Conservation (phyloP, 345 rosid species). For the Syzygium grande region DNA sequence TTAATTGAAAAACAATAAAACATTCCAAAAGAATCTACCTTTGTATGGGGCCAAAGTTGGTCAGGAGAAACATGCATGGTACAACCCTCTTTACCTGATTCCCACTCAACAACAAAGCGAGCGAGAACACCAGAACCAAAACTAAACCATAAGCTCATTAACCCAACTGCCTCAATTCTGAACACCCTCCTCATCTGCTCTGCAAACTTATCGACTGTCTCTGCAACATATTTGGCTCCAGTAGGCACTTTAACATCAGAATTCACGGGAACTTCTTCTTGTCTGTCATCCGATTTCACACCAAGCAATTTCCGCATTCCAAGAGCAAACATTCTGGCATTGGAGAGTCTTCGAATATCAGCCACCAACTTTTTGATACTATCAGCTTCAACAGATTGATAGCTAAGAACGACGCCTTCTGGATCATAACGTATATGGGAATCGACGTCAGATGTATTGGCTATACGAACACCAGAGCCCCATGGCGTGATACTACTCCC, state of each 20-base stretch:
- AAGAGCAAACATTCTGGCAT: slow-evolving; percentile 92
- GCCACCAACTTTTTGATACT: slow-evolving; percentile 92
- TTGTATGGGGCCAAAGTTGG: slow-evolving; percentile 99
- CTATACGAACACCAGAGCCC: slow-evolving; percentile 95
- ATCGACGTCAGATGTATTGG: slow-evolving; percentile 87
- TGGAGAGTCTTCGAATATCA: slow-evolving; percentile 84
- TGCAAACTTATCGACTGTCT: slow-evolving; percentile 63
- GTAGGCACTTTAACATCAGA: slow-evolving; percentile 36
- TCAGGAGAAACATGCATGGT: slow-evolving; percentile 99
- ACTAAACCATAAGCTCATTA: slow-evolving; percentile 96
- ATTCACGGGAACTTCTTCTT: slow-evolving; percentile 46
- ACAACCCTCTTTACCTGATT: slow-evolving; percentile 93
- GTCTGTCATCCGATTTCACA: slow-evolving; percentile 70
- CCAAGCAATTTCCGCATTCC: slow-evolving; percentile 95
- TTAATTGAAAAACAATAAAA: background rate
- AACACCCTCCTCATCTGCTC: slow-evolving; percentile 87
- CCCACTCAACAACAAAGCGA: slow-evolving; percentile 99
- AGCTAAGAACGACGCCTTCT: slow-evolving; percentile 94
- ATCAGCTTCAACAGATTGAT: slow-evolving; percentile 86
- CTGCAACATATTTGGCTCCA: slow-evolving; percentile 59
- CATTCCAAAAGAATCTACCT: slow-evolving; percentile 32
- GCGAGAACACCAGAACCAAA: slow-evolving; percentile 88
- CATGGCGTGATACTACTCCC: slow-evolving; percentile 70
- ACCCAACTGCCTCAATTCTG: slow-evolving; percentile 90
- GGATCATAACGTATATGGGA: slow-evolving; percentile 90